Percentiles rank a stretch among this genome's conserved stretches.
phyloP scores from a whole-genome alignment of 768 basidiomycete species.

The Psilocybe azurescens region DNA sequence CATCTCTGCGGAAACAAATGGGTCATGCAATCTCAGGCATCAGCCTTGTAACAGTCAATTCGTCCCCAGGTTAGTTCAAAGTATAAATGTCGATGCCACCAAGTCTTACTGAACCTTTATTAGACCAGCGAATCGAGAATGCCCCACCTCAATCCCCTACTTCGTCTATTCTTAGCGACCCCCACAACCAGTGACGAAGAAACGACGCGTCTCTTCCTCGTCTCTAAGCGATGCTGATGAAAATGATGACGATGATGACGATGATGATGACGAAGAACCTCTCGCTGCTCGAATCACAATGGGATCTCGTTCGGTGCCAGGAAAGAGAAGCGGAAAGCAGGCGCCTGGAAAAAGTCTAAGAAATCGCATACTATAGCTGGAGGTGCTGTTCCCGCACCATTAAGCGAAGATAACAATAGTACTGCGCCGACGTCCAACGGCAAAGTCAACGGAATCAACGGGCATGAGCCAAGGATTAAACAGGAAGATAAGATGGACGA shows the following conservation, averaged over 20 bases:
- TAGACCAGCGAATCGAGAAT: conserved; percentile 37
- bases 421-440: conserved; percentile 37
- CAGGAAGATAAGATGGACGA: conserved; percentile 84
- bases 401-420: conserved; percentile 34
- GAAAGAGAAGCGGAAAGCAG: conserved; percentile 59
- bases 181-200: conserved; percentile 54
- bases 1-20: conserved; percentile 76
- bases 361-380: conserved; percentile 61
- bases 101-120: not conserved
- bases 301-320: conserved; percentile 30
- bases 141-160: conserved; percentile 47
- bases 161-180: conserved; percentile 56
- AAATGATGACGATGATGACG: conserved; percentile 49
- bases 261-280: conserved; percentile 61
- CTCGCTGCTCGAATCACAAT: conserved; percentile 51
- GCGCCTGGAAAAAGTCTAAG: conserved; percentile 60
- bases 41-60: conserved; percentile 47
- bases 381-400: conserved; percentile 41
- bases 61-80: conserved; percentile 54
- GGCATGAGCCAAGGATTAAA: conserved; percentile 61
- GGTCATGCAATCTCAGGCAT: conserved; percentile 53
- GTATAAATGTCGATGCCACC: not conserved
- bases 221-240: conserved; percentile 60
- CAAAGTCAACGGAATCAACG: conserved; percentile 48
- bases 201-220: conserved; percentile 56